phyloP scores from a whole-genome alignment of 2,329 filamentous ascomycete species.

The Scedosporium aurantiacum region DNA sequence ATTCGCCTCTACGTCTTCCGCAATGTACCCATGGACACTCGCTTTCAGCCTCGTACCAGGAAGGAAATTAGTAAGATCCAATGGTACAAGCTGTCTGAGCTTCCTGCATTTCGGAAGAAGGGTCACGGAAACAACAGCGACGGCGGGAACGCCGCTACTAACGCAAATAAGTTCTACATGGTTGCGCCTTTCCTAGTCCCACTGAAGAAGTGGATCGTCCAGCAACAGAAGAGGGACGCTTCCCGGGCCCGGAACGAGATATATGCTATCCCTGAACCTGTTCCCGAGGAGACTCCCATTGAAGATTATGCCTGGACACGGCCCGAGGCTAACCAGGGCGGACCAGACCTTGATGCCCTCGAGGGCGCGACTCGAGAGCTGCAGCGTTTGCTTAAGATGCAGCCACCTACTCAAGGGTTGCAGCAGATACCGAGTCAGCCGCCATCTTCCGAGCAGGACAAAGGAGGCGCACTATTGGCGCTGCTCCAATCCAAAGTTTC shows the following conservation, averaged over 20 bases:
- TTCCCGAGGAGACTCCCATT: constrained; percentile 43
- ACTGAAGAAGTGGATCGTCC: constrained; percentile 82
- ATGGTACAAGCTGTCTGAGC: constrained; percentile 84
- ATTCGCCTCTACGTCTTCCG: constrained; percentile 88
- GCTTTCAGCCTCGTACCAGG: constrained; percentile 80
- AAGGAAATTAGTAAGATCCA: constrained; percentile 97
- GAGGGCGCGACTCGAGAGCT: constrained; percentile 41
- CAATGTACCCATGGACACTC: constrained; percentile 73
- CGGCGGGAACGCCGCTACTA: constrained; percentile 43
- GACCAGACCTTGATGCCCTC: constrained; percentile 26
- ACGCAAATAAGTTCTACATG: constrained; percentile 92
- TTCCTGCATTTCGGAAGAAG: constrained; percentile 73
- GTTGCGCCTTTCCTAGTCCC: constrained; percentile 83
- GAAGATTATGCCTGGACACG: constrained; percentile 49
- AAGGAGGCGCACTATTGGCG: constrained; percentile 41
- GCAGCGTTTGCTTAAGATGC: constrained; percentile 43
- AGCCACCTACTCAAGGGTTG: constrained; percentile 38
- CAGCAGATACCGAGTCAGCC: constrained; percentile 18
- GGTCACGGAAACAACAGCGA: constrained; percentile 40
- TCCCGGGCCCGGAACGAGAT: constrained; percentile 29
- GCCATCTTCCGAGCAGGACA: constrained; percentile 21
- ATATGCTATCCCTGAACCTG: constrained; percentile 16
- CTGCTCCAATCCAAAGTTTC: constrained; percentile 31
- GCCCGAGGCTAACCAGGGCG: constrained; percentile 18
- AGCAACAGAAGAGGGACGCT: constrained; percentile 65